phyloP scores from a whole-genome alignment of 1,284 basidiomycete species.

The Cystobasidium sp. region DNA sequence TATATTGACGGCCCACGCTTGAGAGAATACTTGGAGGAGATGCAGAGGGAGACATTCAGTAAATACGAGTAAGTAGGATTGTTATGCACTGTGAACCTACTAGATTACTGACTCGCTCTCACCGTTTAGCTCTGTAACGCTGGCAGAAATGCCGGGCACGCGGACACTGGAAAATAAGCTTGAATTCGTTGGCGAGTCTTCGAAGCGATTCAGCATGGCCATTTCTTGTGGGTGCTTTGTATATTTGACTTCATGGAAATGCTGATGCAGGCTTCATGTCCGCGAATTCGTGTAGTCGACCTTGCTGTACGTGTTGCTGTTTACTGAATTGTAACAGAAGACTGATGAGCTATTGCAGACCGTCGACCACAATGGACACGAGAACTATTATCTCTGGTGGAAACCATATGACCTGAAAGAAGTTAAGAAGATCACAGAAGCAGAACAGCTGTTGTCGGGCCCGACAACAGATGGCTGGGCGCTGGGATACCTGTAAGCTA shows the following conservation, averaged over 20 bases:
- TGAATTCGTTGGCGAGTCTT: conserved; percentile 26
- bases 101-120: not conserved
- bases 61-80: conserved; percentile 32
- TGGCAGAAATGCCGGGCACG: conserved; percentile 34
- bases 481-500: conserved; percentile 30
- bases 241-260: no score
- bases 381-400: conserved; percentile 4
- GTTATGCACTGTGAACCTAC: not conserved
- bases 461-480: conserved; percentile 33
- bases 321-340: not conserved
- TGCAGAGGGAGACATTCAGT: conserved; percentile 29
- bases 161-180: conserved; percentile 31
- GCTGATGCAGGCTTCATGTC: no score
- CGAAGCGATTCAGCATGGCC: conserved; percentile 38
- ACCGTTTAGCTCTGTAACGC: conserved; percentile 21
- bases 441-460: conserved; percentile 23
- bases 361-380: conserved; percentile 26
- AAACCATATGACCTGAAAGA: conserved; percentile 20
- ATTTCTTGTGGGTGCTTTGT: no score
- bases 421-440: conserved; percentile 34
- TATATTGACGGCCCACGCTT: conserved; percentile 32
- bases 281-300: no score
- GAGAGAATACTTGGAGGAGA: conserved; percentile 28
- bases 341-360: not conserved
- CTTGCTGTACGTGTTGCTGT: not conserved